Conservation (phyloP, 495 filamentous ascomycete genomes). For the Talaromyces nanjingensis region DNA sequence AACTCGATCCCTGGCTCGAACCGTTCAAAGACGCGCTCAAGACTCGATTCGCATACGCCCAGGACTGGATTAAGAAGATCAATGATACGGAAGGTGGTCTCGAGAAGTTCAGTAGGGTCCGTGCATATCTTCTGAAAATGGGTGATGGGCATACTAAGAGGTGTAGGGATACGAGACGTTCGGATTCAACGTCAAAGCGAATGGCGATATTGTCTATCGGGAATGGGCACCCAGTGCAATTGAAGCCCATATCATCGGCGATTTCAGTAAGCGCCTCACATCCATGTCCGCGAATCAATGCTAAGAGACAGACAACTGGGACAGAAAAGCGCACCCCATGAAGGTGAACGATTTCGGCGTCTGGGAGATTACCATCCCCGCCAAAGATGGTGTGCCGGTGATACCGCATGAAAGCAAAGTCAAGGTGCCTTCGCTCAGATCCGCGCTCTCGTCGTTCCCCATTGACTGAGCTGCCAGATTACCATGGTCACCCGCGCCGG, state of each 20-base stretch:
- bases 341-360: constrained; percentile 77
- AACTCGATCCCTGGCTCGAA: constrained; percentile 83
- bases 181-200: constrained; percentile 69
- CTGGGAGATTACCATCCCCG: constrained; percentile 75
- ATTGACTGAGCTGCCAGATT: constrained; percentile 47
- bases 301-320: constrained; percentile 70
- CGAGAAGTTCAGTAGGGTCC: constrained; percentile 82
- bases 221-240: constrained; percentile 95
- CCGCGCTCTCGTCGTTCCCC: background rate
- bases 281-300: background rate
- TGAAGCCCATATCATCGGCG: constrained; percentile 81
- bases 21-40: constrained; percentile 76
- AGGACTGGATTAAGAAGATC: constrained; percentile 80
- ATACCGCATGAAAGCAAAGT: constrained; percentile 92
- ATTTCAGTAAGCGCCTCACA: constrained; percentile 65
- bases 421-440: constrained; percentile 53
- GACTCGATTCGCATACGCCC: constrained; percentile 69
- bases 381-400: constrained; percentile 63
- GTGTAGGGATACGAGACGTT: constrained; percentile 74
- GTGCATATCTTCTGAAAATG: background rate
- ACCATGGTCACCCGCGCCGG: constrained; percentile 73
- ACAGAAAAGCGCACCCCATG: constrained; percentile 76
- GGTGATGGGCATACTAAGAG: background rate
- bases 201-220: constrained; percentile 82
- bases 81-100: constrained; percentile 79